Evolutionary conservation across 106 monocot genomes (phyloP), one percentile per base, ranked within the genome.

Genomic region (Apostasia ramifera): DNA sequence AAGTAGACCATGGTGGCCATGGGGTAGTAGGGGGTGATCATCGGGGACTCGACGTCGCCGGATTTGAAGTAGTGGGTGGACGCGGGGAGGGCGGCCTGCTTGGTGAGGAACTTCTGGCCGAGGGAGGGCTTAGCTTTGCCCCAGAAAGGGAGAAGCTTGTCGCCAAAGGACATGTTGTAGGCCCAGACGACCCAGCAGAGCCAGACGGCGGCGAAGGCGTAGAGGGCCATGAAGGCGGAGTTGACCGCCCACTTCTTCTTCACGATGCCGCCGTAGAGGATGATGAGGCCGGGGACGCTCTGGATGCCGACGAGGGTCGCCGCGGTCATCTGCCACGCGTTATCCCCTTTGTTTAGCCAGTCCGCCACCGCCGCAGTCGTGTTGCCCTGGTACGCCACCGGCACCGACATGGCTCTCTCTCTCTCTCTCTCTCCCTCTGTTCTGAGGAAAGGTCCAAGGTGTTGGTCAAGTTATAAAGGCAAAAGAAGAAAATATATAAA

Each of bases 1-100:
- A 83, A 87, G 63, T 87, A 87, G 2, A 87, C 87, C 83, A 87
- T 80, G 39, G 83, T 51, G 0, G 87, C 87, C 87, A 87, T 87
- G 5, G 87, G 87, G 42, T 83, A 87, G 63, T 11, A 78, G 2
- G 77, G 87, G 39, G 51, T 51, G 39, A 66, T 2, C 74, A 49
- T 56, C 0, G 59, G 14, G 1, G 80, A 81, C 80, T 87, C 87
- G 2, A 38, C 8, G 44, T 67, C 58, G n/a, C 87, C 83, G 68
- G 68, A 1, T 2, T 68, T 53, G 71, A 42, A 48, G 44, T 71
- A 41, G 59, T 87, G 87, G 12, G 75, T 61, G 3, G 80, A 55
- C 7, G 69, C 73, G 3, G 87, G 83, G 13, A 87, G 71, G 2
- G 6, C 69, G 0, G 82, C 86, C 47, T 76, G 76, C 57, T 53